A percentile compares a stretch with the other conserved stretches of the same genome.
These are phyloP conservation scores for Spathaspora gorwiae DNA, from an alignment of 805 yeast species.

Conservation along the genomic window DNA sequence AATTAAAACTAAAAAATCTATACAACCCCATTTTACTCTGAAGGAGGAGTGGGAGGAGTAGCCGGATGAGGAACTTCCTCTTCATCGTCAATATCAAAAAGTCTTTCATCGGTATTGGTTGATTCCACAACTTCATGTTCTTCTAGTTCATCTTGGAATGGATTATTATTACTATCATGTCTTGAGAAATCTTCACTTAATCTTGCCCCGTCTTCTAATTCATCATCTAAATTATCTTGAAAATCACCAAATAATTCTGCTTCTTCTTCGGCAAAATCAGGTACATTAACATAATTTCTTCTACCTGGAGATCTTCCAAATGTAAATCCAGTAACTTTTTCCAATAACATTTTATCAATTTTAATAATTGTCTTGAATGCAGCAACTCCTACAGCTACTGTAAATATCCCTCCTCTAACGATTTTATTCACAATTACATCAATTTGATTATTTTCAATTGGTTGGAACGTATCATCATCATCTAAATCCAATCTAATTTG, in stretches of 20 bases:
- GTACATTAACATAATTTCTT: conserved; percentile 39
- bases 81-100: conserved; percentile 30
- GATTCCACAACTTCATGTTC: conserved; percentile 10
- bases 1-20: not conserved
- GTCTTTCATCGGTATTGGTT: conserved; percentile 15
- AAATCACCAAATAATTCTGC: conserved; percentile 36
- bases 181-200: conserved; percentile 11
- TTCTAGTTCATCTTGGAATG: conserved; percentile 14
- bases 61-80: conserved; percentile 1
- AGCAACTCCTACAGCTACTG: conserved; percentile 38
- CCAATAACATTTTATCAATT: conserved; percentile 30
- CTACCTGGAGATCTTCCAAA: conserved; percentile 37
- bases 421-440: conserved; percentile 57
- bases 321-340: conserved; percentile 22
- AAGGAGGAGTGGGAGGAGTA: not conserved
- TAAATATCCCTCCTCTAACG: conserved; percentile 53
- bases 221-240: conserved; percentile 38
- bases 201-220: conserved; percentile 24
- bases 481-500: conserved; percentile 75
- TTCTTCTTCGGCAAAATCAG: conserved; percentile 37
- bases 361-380: conserved; percentile 28
- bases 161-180: not conserved
- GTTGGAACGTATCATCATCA: conserved; percentile 43
- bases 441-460: conserved; percentile 57
- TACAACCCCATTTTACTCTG: not conserved